Percentiles rank a stretch among this genome's conserved stretches.
phyloP scores from a whole-genome alignment of 2,329 filamentous ascomycete species.

The Drechslerella dactyloides region DNA sequence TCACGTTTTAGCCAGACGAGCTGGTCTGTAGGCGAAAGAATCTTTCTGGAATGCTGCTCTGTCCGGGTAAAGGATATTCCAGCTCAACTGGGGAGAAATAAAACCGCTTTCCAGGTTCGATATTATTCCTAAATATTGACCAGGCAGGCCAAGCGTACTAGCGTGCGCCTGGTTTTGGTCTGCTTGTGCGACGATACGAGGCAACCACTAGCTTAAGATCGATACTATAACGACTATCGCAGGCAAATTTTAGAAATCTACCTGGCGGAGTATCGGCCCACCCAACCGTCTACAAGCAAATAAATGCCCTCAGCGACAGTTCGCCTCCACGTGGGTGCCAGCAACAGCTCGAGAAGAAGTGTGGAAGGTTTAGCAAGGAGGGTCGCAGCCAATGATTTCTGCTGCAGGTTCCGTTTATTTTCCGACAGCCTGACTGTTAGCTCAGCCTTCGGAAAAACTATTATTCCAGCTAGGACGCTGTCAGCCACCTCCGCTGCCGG shows the following conservation, averaged over 20 bases:
- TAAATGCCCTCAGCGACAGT: background rate
- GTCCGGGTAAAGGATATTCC: constrained; percentile 27
- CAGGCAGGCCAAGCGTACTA: constrained; percentile 11
- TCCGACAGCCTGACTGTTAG: constrained; percentile 31
- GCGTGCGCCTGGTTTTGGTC: constrained; percentile 22
- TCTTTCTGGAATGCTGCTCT: constrained; percentile 32
- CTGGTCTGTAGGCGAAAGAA: constrained; percentile 32
- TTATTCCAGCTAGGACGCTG: constrained; percentile 33
- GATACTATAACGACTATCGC: background rate
- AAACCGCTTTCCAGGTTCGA: constrained; percentile 45
- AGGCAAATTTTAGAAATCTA: background rate
- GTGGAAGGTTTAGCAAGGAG: constrained; percentile 7
- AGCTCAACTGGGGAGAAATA: constrained; percentile 26
- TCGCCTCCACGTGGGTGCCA: constrained; percentile 34
- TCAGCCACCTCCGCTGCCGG: constrained; percentile 1
- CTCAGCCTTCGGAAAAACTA: constrained; percentile 50
- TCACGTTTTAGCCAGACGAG: constrained; percentile 4
- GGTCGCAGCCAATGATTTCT: constrained; percentile 36
- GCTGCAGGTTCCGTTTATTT: constrained; percentile 50
- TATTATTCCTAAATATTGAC: background rate
- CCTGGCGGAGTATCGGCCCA: constrained; percentile 40
- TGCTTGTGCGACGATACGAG: constrained; percentile 43
- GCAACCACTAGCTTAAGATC: background rate
- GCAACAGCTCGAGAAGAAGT: background rate
- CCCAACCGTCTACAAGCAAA: constrained; percentile 17